A percentile compares a stretch with the other conserved stretches of the same genome.
Evolutionary conservation across 495 filamentous ascomycete genomes (phyloP).

Genomic region (Aspergillus wentii): DNA sequence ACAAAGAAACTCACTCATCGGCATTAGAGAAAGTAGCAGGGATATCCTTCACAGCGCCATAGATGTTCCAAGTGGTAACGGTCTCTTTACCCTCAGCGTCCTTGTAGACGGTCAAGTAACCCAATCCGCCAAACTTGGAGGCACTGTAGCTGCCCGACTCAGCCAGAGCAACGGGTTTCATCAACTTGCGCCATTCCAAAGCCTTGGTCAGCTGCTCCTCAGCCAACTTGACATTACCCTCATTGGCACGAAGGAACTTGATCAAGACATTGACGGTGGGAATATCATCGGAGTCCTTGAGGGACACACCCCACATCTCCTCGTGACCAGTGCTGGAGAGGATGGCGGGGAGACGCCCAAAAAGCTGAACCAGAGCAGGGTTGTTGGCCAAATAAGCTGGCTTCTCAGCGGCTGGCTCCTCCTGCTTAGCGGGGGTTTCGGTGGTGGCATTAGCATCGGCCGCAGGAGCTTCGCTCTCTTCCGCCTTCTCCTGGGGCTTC

Average conservation of each 20-base stretch:
- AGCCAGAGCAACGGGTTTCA: slow-evolving; percentile 39
- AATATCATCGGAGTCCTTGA: slow-evolving; percentile 53
- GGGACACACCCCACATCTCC: slow-evolving; percentile 75
- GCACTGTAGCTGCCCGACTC: slow-evolving; percentile 49
- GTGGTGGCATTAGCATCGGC: slow-evolving; percentile 10
- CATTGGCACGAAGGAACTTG: slow-evolving; percentile 88
- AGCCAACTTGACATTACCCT: slow-evolving; percentile 65
- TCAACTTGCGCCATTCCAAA: slow-evolving; percentile 72
- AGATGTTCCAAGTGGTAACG: slow-evolving; percentile 77
- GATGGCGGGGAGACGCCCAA: slow-evolving; percentile 37
- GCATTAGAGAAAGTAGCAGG: slow-evolving; percentile 71
- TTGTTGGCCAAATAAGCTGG: slow-evolving; percentile 35
- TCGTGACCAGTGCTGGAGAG: slow-evolving; percentile 46
- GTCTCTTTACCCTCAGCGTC: slow-evolving; percentile 38
- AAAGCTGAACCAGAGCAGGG: slow-evolving; percentile 31
- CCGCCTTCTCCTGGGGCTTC: slow-evolving; percentile 16
- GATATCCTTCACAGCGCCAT: slow-evolving; percentile 70
- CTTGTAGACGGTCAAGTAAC: slow-evolving; percentile 47
- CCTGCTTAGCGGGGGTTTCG: slow-evolving; percentile 16
- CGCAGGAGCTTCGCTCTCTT: slow-evolving; percentile 7
- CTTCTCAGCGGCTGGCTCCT: slow-evolving; percentile 17
- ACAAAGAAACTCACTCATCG: slow-evolving; percentile 56
- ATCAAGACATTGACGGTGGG: slow-evolving; percentile 78
- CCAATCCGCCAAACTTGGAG: slow-evolving; percentile 42
- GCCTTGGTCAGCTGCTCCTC: slow-evolving; percentile 72